These are phyloP conservation scores for Neurospora sp. DNA, from an alignment of 495 filamentous ascomycete genomes.

Conservation along the genomic window DNA sequence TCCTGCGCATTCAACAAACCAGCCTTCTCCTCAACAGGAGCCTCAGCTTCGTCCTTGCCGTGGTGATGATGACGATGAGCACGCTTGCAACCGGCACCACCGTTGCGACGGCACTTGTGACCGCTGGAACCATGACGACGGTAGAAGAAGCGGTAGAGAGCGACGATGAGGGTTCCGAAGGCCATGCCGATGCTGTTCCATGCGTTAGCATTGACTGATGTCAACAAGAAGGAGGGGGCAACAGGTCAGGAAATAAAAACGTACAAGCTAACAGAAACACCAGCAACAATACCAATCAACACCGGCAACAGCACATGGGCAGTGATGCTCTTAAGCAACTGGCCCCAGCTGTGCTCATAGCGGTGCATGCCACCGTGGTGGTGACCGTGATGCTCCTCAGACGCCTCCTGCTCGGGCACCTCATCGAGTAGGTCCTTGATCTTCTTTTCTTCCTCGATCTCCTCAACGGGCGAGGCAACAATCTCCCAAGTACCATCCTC, in stretches of 20 bases:
- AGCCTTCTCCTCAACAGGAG: conserved; percentile 31
- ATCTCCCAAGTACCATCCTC: not conserved
- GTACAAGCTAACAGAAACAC: conserved; percentile 42
- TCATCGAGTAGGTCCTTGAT: not conserved
- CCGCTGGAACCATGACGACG: conserved; percentile 13
- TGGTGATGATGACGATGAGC: conserved; percentile 17
- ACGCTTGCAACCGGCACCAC: not conserved
- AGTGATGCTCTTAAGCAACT: conserved; percentile 35
- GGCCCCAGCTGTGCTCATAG: conserved; percentile 27
- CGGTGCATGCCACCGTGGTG: conserved; percentile 8
- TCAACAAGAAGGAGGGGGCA: not conserved
- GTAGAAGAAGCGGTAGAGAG: conserved; percentile 31
- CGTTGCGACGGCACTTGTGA: conserved; percentile 14
- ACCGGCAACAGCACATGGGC: conserved; percentile 42
- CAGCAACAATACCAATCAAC: conserved; percentile 41
- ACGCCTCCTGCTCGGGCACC: not conserved
- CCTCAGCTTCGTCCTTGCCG: conserved; percentile 18
- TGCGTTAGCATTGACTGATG: too few relatives aligned
- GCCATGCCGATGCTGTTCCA: conserved; percentile 37
- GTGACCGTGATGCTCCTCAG: not conserved
- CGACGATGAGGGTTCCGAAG: conserved; percentile 36
- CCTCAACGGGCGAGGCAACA: not conserved
- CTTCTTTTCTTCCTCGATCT: not conserved
- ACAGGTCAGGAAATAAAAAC: conserved; percentile 6
- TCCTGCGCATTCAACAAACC: conserved; percentile 33